phyloP scores from a whole-genome alignment of 495 filamentous ascomycete species.

The Penicillium canariense region DNA sequence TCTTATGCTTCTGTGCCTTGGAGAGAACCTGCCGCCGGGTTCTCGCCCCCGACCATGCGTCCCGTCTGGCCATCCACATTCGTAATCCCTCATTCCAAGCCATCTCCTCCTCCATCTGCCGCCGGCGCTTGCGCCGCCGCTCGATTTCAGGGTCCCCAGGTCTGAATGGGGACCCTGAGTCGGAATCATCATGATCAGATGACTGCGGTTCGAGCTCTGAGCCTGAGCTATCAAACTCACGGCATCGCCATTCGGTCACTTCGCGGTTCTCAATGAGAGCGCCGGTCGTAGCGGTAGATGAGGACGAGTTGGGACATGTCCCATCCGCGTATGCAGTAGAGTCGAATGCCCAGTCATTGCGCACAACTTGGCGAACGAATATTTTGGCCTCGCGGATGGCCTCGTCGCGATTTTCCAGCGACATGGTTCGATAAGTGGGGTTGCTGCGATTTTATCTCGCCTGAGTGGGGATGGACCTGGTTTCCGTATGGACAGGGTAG shows the following conservation, averaged over 20 bases:
- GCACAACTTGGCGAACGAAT: conserved; percentile 42
- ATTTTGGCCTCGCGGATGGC: conserved; percentile 44
- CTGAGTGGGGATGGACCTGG: not conserved
- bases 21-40: conserved; percentile 31
- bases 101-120: conserved; percentile 68
- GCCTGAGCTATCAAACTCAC: conserved; percentile 43
- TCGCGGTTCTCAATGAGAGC: conserved; percentile 29
- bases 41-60: conserved; percentile 84
- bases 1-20: conserved; percentile 16
- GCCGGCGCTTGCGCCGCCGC: conserved; percentile 58
- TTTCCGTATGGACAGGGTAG: not conserved
- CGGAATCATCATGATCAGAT: conserved; percentile 25
- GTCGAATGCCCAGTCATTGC: conserved; percentile 45
- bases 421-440: conserved; percentile 18
- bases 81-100: conserved; percentile 78
- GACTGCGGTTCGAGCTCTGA: conserved; percentile 42
- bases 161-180: conserved; percentile 7
- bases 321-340: conserved; percentile 27
- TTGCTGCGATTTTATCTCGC: not conserved
- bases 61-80: conserved; percentile 69
- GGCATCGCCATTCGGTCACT: conserved; percentile 41
- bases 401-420: conserved; percentile 37
- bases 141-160: conserved; percentile 31
- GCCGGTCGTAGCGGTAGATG: conserved; percentile 15
- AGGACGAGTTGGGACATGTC: conserved; percentile 22